Evolutionary conservation across 306 rosid species (phyloP), one percentile per base, ranked within the genome.

Genomic region (Pachyrhizus erosus): DNA sequence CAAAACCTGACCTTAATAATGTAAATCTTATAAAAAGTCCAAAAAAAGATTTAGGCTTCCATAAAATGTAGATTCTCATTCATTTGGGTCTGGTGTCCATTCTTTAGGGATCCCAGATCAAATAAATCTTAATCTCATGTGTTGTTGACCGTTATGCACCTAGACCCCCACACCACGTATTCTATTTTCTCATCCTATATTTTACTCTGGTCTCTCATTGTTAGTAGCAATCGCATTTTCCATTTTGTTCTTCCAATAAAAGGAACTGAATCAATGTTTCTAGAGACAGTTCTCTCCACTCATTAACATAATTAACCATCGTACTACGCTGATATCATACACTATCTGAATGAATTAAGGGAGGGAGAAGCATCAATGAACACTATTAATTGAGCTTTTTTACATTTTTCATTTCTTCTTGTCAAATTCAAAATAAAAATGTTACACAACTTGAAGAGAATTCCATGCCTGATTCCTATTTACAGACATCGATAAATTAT

Each of bases 391-490:
- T 29, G 5, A 27, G 27, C 27, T 72, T n/a, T 72, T n/a, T 49
- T 29, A 46, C 61, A 49, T 9, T 11, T 72, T 72, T 49, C 77
- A 29, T 49, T 29, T 48, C 61, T 26, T 49, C 45, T 49, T 29
- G 43, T 45, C 46, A 49, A 49, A n/a, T 72, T 49, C 11, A 72
- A 49, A 18, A 40, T 68, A 68, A 15, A 23, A n/a, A 17, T 72
- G 39, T 45, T 71, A 26, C 55, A 72, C 60, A 49, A 72, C 39
- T 46, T 40, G 2, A 49, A 24, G 75, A 40, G 58, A 70, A 48
- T 10, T 48, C 27, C 76, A 71, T 20, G 29, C 62, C 77, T 27
- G 26, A 29, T 72, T 49, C 77, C 0, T 72, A 72, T 72, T 72
- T 72, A 49, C 64, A 72, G 42, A 72, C 11, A 21, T 72, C 27